Evolutionary conservation across 345 rosid genomes (phyloP).

Genomic region (Dimocarpus longan): DNA sequence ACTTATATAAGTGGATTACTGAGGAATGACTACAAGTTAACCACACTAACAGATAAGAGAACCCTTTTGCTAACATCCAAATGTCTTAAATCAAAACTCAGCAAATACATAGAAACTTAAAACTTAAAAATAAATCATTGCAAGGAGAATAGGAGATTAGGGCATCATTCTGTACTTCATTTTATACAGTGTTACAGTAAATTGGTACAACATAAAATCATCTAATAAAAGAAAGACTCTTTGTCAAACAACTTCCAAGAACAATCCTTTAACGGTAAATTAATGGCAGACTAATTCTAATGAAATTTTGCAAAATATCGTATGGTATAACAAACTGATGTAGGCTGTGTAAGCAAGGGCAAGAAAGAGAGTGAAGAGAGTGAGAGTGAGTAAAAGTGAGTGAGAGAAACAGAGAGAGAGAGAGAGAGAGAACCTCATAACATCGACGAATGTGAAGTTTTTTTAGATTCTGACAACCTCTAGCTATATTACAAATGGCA

Average conservation of each 20-base stretch:
- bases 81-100: slow-evolving; percentile 1
- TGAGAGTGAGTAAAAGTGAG: slow-evolving; percentile 31
- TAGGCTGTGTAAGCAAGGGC: background rate
- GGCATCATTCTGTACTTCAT: background rate
- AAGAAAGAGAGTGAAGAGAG: slow-evolving; percentile 13
- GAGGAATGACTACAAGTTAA: background rate
- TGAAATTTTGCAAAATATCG: background rate
- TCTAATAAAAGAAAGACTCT: background rate
- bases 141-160: background rate
- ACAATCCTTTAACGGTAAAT: background rate
- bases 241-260: background rate
- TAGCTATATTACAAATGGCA: slow-evolving; percentile 75
- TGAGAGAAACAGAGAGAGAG: slow-evolving; percentile 30
- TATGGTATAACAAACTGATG: slow-evolving; percentile 1
- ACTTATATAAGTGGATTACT: background rate
- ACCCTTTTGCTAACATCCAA: background rate
- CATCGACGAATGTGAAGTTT: slow-evolving; percentile 93
- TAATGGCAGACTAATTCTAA: background rate
- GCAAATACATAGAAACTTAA: background rate
- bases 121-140: background rate
- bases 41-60: background rate
- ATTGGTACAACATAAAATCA: background rate
- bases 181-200: background rate
- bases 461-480: slow-evolving; percentile 79
- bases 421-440: slow-evolving; percentile 61